Evolutionary conservation across 108 stramenopile genomes (phyloP), one percentile per base, ranked within the genome.

Genomic region (Nitzschia sp.): DNA sequence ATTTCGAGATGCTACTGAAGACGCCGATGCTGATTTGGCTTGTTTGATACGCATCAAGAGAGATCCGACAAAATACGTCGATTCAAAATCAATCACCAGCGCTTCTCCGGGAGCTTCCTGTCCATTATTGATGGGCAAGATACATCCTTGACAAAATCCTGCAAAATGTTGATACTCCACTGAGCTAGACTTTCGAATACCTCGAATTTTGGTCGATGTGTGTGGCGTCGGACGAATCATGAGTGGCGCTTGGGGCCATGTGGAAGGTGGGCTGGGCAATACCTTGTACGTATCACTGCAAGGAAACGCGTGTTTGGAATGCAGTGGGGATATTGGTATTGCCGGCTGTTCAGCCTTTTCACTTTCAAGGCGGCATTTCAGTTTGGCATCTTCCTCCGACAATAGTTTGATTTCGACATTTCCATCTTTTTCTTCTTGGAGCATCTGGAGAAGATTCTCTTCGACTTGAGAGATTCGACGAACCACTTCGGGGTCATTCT

Each of bases 31-130:
- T n/a, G n/a, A 5, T 1, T 31, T 32, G 26, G 60, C 54, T 25
- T 63, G 41, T 46, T 72, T 77, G 17, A 88, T 76, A 17, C 87
- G 76, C 57, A 88, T 38, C 29, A 83, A 50, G 4, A 74, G 45
- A 1, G 82, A 81, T 31, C 87, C 87, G 25, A 80, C 65, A 46
- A 88, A 88, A 27, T 67, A 41, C 27, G 71, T 68, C 3, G 75
- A 73, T 71, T 88, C 82, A 79, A 88, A 88, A 52, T 88, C 86
- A 26, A 84, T 60, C 5, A 87, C 83, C 48, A 84, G 31, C 41
- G 80, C 80, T 19, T 74, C 60, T 50, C 86, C 86, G 16, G 48
- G 28, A 16, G 61, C 45, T 44, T 87, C 86, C 15, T 23, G 56
- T 15, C 86, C 86, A 74, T 68, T 72, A 44, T 87, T 87, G 30